Evolutionary conservation across 2,329 filamentous ascomycete genomes (phyloP).

Genomic region (Pseudocercospora pini-densiflorae): DNA sequence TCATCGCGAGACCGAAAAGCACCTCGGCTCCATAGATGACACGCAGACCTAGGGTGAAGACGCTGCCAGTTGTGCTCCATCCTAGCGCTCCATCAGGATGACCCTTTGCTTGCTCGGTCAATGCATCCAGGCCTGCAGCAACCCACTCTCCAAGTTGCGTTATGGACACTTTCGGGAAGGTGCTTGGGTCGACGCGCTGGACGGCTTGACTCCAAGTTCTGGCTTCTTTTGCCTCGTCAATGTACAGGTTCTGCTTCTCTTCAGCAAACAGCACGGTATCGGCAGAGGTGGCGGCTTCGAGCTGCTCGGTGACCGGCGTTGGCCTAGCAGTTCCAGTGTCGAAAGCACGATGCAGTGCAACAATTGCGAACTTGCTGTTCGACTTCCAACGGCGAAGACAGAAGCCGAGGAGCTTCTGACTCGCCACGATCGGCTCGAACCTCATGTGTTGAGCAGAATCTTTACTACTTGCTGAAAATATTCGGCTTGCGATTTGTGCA

Average conservation of each 20-base stretch:
- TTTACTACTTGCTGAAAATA: constrained; percentile 46
- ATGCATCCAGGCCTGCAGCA: constrained; percentile 51
- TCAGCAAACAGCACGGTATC: constrained; percentile 78
- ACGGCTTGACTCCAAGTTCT: constrained; percentile 68
- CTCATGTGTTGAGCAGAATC: constrained; percentile 17
- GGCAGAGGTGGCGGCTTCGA: constrained; percentile 34
- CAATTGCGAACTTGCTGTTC: constrained; percentile 11
- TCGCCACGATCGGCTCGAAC: constrained; percentile 56
- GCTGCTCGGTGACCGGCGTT: constrained; percentile 17
- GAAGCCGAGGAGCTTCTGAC: constrained; percentile 43
- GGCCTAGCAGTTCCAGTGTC: background rate
- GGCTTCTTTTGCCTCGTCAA: constrained; percentile 79
- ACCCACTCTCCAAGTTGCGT: constrained; percentile 53
- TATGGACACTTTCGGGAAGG: constrained; percentile 33
- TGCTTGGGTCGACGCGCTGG: constrained; percentile 32
- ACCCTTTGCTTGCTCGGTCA: constrained; percentile 43
- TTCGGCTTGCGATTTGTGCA: constrained; percentile 53
- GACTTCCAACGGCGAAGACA: constrained; percentile 33
- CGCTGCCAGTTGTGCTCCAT: constrained; percentile 67
- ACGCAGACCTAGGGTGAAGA: constrained; percentile 64
- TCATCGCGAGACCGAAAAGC: constrained; percentile 37
- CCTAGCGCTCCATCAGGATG: constrained; percentile 70
- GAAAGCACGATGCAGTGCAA: constrained; percentile 32
- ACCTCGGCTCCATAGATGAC: constrained; percentile 50
- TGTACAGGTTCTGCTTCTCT: constrained; percentile 94